Base-by-base conservation (phyloP, 192 early-diverging fungal species). In the Funneliformis geosporum region DNA sequence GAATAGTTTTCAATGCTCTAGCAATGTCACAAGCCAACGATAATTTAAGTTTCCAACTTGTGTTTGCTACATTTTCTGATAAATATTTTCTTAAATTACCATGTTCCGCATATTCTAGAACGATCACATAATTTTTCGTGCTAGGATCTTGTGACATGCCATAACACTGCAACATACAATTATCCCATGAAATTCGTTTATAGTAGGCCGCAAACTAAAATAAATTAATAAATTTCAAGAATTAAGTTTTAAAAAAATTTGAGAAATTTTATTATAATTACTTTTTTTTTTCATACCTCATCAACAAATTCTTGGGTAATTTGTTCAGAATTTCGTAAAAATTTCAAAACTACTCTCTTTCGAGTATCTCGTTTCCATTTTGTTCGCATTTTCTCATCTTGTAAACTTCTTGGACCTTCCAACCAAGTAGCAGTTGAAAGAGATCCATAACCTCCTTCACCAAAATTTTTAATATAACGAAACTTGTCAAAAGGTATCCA, bases 401-500 rank as follows among this genome's bases (percentile, higher is more conserved):
- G 47, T 62, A 33, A 18, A 25, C 33, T 47, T 75, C 73, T 60
- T 39, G 47, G 76, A 7, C 76, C 76, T 18, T 78, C 76, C 8
- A 62, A 11, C 76, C 76, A 78, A 46, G n/a, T 47, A 33, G 76
- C 76, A 0, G 38, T 47, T 21, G 23, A 65, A 68, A 78, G 12
- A 43, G 60, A 68, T 38, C 60, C 40, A 78, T 47, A 78, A 50
- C 65, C 65, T 27, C 76, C 76, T 55, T 27, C 12, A 33, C 18
- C 65, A 28, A 78, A 67, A 61, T 25, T 28, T 38, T 46, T 27
- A 55, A 47, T 5, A 60, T 67, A 12, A 44, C 25, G 33, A 67
- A 78, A 68, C 28, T 40, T 78, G 8, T 78, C 38, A 40, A 12
- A 78, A 14, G 76, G 76, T 44, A 78, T 78, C 76, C 76, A 78